Conservation (phyloP, 208 protist genomes). For the Trypanosoma brucei region DNA sequence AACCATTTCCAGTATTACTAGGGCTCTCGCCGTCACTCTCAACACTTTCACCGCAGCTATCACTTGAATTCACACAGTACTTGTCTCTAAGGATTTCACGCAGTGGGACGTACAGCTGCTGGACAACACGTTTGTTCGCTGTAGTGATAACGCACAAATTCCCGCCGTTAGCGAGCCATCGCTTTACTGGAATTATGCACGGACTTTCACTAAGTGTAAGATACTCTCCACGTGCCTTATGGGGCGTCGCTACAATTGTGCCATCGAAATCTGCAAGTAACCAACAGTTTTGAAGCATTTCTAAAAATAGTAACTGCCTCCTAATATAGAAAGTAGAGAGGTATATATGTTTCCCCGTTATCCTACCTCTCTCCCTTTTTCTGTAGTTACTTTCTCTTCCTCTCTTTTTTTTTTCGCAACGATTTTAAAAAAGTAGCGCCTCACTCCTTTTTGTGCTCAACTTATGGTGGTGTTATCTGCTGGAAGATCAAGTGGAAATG, state of each 20-base stretch:
- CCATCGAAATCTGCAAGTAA: constrained; percentile 79
- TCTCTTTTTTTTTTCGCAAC: constrained; percentile 1
- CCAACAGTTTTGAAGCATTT: constrained; percentile 67
- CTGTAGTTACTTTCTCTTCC: not conserved
- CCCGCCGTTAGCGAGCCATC: constrained; percentile 68
- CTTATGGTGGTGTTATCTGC: not conserved
- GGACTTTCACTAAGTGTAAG: constrained; percentile 54
- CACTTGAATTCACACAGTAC: not conserved
- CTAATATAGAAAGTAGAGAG: too few species aligned
- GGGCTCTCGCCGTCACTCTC: too few species aligned
- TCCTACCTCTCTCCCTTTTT: too few species aligned
- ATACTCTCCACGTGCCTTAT: constrained; percentile 80
- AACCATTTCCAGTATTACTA: too few species aligned
- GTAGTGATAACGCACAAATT: constrained; percentile 83
- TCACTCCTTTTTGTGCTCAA: not conserved
- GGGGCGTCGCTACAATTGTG: constrained; percentile 77
- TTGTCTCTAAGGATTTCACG: constrained; percentile 24
- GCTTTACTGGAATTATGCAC: constrained; percentile 43
- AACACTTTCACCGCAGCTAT: not conserved
- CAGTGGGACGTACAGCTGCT: constrained; percentile 71
- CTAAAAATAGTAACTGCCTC: not conserved
- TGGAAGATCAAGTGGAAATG: not conserved
- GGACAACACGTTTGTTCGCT: constrained; percentile 57
- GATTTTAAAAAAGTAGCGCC: not conserved
- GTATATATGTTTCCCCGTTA: too few species aligned